Evolutionary conservation across 139 green algal genomes (phyloP).

Genomic region (Auxenochlorella pyrenoidosa): DNA sequence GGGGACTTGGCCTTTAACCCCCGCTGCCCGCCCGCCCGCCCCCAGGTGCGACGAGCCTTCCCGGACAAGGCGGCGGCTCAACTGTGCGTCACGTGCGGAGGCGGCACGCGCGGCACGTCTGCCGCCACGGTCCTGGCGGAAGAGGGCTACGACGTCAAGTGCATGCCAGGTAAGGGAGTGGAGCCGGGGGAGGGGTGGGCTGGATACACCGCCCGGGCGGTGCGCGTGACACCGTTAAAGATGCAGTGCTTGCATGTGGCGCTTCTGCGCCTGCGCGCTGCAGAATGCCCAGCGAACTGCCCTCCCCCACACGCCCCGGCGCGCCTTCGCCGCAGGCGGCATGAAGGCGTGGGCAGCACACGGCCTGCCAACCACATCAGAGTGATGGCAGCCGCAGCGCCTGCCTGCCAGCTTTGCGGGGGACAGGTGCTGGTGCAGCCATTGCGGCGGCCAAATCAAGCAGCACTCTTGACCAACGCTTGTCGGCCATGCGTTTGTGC

Average conservation of each 20-base stretch:
- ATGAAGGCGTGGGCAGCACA: constrained; percentile 11
- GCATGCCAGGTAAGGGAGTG: constrained; percentile 7
- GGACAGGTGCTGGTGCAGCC: too few species aligned
- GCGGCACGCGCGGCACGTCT: constrained; percentile 24
- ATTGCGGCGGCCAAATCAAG: too few species aligned
- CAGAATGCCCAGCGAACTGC: too few species aligned
- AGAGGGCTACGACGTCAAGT: background rate
- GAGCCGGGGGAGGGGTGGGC: too few species aligned
- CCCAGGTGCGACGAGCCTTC: constrained; percentile 13
- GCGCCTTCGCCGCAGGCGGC: background rate
- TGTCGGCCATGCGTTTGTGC: too few species aligned
- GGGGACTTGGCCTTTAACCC: too few species aligned
- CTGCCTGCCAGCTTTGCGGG: background rate
- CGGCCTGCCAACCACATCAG: constrained; percentile 13
- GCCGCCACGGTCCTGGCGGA: background rate
- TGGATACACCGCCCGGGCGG: too few species aligned
- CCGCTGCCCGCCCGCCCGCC: background rate
- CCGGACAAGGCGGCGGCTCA: background rate
- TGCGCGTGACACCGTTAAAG: too few species aligned
- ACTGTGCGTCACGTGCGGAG: constrained; percentile 8
- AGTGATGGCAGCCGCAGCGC: background rate
- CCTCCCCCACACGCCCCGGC: background rate
- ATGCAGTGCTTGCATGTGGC: too few species aligned
- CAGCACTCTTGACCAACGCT: too few species aligned
- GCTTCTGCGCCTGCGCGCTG: too few species aligned